Percentiles rank a stretch among this genome's conserved stretches.
Conservation (phyloP, 495 filamentous ascomycete species). For the Aspergillus taichungensis region DNA sequence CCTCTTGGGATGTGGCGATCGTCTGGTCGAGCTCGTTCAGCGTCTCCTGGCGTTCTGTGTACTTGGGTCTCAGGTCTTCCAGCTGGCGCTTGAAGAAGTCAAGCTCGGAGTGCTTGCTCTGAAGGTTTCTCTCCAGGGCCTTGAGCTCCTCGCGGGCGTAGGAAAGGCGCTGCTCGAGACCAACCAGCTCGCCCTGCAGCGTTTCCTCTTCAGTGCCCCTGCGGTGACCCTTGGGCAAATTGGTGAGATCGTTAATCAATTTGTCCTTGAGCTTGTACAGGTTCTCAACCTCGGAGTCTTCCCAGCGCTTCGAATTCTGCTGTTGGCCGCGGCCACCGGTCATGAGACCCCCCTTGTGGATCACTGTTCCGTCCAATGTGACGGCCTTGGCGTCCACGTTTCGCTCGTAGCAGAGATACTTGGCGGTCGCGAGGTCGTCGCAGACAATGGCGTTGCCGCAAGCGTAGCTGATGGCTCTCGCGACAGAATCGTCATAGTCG, state of each 20-base stretch:
- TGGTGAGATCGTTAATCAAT: slow-evolving; percentile 59
- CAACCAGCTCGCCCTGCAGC: slow-evolving; percentile 68
- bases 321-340: slow-evolving; percentile 80
- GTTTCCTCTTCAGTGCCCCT: slow-evolving; percentile 68
- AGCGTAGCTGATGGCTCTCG: slow-evolving; percentile 88
- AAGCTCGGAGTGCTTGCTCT: slow-evolving; percentile 78
- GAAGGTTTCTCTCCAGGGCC: slow-evolving; percentile 75
- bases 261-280: slow-evolving; percentile 64
- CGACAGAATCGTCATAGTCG: slow-evolving; percentile 78
- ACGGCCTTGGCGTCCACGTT: slow-evolving; percentile 89
- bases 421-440: slow-evolving; percentile 75
- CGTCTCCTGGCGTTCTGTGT: slow-evolving; percentile 56
- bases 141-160: slow-evolving; percentile 68
- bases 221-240: slow-evolving; percentile 66
- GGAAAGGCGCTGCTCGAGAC: slow-evolving; percentile 68
- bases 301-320: slow-evolving; percentile 72
- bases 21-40: slow-evolving; percentile 57
- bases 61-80: slow-evolving; percentile 67
- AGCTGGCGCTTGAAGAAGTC: slow-evolving; percentile 62
- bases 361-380: slow-evolving; percentile 82
- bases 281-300: slow-evolving; percentile 80
- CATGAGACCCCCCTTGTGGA: slow-evolving; percentile 96
- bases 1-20: slow-evolving; percentile 60
- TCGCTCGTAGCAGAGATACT: slow-evolving; percentile 78
- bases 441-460: slow-evolving; percentile 96